Base-by-base conservation (phyloP, 1,284 basidiomycete species). In the Cutaneotrichosporon cutaneum region DNA sequence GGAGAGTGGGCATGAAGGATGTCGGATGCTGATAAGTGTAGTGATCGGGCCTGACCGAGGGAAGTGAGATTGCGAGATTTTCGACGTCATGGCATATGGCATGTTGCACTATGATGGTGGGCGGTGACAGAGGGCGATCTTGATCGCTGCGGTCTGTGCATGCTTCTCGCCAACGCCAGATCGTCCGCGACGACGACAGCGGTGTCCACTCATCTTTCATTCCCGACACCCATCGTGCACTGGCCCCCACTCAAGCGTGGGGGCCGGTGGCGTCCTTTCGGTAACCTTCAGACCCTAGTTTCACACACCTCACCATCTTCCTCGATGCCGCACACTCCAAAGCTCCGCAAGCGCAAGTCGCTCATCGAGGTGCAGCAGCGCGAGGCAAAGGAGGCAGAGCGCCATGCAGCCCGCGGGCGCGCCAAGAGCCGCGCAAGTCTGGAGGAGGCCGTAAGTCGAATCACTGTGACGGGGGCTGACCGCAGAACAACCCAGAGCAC, bases 1-100 rank as follows among this genome's bases (percentile, higher is more conserved):
- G 74, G 2, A 87, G 80, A 24, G 60, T 51, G 48, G 48, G 44
- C 44, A 54, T 57, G 22, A 27, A 18, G 14, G 26, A 51, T n/a
- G 27, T 27, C 16, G 27, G 48, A 18, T 42, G 39, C 39, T n/a
- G 27, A 9, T 18, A 32, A 16, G 27, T 27, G 18, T 50, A 27
- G 27, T 51, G 26, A 51, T 51, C 48, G 48, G 18, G 48, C 27
- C 27, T 26, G 22, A 18, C 39, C 39, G 39, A 42, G 7, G 39
- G n/a, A n/a, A 18, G 39, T n/a, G 39, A 42, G 39, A 42, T 42
- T 42, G 39, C 7, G 39, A 42, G 39, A 42, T 42, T 42, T 42
- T 18, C 39, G 39, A 42, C 39, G 39, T 42, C 39, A 42, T 42
- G 16, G 39, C 18, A n/a, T 42, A 42, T 42, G 16, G 39, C 18